Evolutionary conservation across 2,329 filamentous ascomycete species (phyloP), one percentile per base, ranked within the genome.

Genomic region (Diplodia sapinea): DNA sequence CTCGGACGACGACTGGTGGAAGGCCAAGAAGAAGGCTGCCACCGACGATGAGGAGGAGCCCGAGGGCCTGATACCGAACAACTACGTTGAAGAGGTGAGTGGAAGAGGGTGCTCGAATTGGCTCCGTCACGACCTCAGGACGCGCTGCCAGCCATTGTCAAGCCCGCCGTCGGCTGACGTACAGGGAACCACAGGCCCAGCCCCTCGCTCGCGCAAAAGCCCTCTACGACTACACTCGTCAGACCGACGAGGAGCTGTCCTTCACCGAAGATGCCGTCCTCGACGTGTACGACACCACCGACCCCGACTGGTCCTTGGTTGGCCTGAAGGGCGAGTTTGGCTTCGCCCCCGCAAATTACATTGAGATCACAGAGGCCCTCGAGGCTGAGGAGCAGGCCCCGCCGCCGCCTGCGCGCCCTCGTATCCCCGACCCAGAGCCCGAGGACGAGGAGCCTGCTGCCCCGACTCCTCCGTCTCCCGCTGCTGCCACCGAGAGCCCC

Each of bases 181-280:
- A 29, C 29, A 13, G 15, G 1, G 4, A 40, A 68, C 69, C n/a
- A 65, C 72, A 92, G 89, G 89, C 89, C 68, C 82, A 85, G 73
- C 87, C 91, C 29, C 79, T 87, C 70, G 83, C 87, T 70, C 85
- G 89, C 72, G 95, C 94, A 61, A 93, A 91, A 78, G 92, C 95
- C n/a, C 87, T 98, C n/a, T 99, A 94, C 83, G 95, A 99, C 79
- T 99, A 99, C 79, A 92, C 92, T 62, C 88, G 94, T 73, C 95
- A 99, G 82, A 99, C 95, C 29, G 95, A 99, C 76, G 95, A 99
- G 80, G 95, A 99, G 80, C 85, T 99, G 11, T 98, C 94, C 29
- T 98, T 99, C 77, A 87, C 92, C 59, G 95, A 99, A 82, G 94
- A 97, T 76, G 89, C 91, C 50, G 81, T 88, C 54, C 85, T 99